Evolutionary conservation across 164 flowering plant species (phyloP), one percentile per base, ranked within the genome.

Genomic region (Litsea cubeba): DNA sequence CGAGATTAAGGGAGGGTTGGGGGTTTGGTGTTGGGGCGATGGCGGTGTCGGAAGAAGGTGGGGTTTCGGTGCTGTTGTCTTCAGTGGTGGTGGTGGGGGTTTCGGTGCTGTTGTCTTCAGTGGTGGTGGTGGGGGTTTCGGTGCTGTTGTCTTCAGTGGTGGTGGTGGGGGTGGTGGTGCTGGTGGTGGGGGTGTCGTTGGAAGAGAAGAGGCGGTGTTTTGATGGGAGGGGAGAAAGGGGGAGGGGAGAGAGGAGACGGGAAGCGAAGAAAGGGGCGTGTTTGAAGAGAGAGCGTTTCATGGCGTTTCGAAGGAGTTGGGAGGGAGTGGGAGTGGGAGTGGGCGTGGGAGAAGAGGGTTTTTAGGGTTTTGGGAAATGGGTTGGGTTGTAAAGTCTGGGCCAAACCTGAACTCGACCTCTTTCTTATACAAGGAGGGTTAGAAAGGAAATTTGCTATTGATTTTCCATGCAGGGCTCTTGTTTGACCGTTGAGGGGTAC

Each of bases 181-280:
- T n/a, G 25, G 25, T 25, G 72, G 18, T 10, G 5, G 35, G 5
- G 72, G 7, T n/a, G 24, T 54, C 32, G 50, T 51, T 60, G 26
- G 65, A 72, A 66, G 63, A 72, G 30, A 63, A 24, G 69, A 51
- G 18, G 51, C 20, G 70, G 20, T 51, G 57, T 28, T 64, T 28
- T 7, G 70, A 67, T 5, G 7, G 35, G 67, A 70, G 1, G 28
- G 30, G 65, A 20, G 63, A 17, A 12, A 24, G 71, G 24, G 54
- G 3, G 50, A 24, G 49, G 3, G 50, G 69, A 63, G 35, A 66
- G 69, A 62, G 66, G n/a, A 51, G 70, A 65, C 20, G 50, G 64
- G 70, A 32, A 32, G 78, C 15, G 74, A 40, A 57, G 74, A 28
- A 24, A 20, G 63, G 50, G 49, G 75, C 75, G 25, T 50, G n/a